These are phyloP conservation scores for Ramaria rubella DNA, from an alignment of 768 basidiomycete species.

Conservation along the genomic window DNA sequence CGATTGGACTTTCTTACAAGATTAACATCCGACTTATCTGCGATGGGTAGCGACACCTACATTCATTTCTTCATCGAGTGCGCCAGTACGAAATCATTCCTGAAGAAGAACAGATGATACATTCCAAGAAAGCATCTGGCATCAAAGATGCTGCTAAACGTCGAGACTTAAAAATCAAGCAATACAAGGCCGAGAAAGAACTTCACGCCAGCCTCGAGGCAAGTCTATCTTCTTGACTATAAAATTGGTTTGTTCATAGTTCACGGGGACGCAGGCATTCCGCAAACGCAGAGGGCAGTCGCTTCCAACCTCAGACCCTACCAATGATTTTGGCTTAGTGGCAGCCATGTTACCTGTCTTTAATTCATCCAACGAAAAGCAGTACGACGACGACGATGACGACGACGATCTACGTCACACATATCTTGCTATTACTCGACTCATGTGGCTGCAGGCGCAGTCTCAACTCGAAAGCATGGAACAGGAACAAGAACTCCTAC, in stretches of 20 bases:
- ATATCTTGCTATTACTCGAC: constrained; percentile 61
- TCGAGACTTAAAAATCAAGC: constrained; percentile 85
- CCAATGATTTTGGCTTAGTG: constrained; percentile 58
- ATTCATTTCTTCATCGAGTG: constrained; percentile 41
- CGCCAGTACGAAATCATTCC: constrained; percentile 65
- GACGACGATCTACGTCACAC: constrained; percentile 65
- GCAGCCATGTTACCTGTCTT: constrained; percentile 48
- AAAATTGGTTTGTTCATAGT: not conserved
- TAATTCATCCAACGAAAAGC: constrained; percentile 12
- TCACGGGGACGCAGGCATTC: constrained; percentile 35
- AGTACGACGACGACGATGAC: constrained; percentile 42
- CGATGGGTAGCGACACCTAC: constrained; percentile 40
- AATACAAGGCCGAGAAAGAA: constrained; percentile 83
- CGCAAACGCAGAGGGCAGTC: constrained; percentile 47
- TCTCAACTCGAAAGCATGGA: constrained; percentile 58
- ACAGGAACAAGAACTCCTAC: constrained; percentile 68
- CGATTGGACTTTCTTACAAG: constrained; percentile 3
- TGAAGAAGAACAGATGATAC: constrained; percentile 50
- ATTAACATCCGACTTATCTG: not conserved
- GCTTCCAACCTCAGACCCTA: constrained; percentile 25
- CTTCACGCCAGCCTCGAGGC: constrained; percentile 68
- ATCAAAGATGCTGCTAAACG: constrained; percentile 60
- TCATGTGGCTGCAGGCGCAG: constrained; percentile 64
- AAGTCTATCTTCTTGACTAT: constrained; percentile 10
- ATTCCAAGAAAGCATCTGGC: constrained; percentile 41